Base-by-base conservation (phyloP, 2,329 filamentous ascomycete species). In the Colletotrichum australisinense region DNA sequence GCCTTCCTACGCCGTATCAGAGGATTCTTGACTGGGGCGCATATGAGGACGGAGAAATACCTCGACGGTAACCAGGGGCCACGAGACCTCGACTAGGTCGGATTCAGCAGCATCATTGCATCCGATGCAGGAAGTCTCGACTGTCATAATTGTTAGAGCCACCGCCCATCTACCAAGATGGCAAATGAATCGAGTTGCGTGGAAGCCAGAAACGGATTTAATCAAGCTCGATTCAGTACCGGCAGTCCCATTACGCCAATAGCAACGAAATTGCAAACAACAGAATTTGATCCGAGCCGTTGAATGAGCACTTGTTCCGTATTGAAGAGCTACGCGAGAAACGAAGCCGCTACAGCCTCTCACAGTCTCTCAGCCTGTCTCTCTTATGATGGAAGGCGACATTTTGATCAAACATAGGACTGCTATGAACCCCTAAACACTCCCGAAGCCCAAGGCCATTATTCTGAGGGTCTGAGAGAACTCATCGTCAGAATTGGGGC, bases 61-160 rank as follows among this genome's bases (percentile, higher is more conserved):
- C 42, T 16, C 30, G 24, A 9, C 38, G 16, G 22, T 32, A 24
- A 16, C 16, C 24, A 26, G 22, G 11, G 22, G 4, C 22, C 56
- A 42, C 24, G 28, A 35, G 22, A 42, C 49, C n/a, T 28, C n/a
- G n/a, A 22, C 46, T 63, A 19, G 42, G n/a, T 28, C 35, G 19
- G 46, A 38, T 8, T 19, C 28, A 55, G 11, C n/a, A 28, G 52
- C 35, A 53, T 53, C 38, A 59, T 60, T 22, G 59, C 55, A 28
- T 65, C 24, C 56, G 30, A 55, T 7, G 24, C 28, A 49, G 42
- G 16, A 52, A 42, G 1, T 22, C 7, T 16, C 6, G 26, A 30
- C 49, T 38, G 26, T 30, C n/a, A 19, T 42, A 49, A 62, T 71
- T 71, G 60, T 71, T 62, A 63, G 71, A 71, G 60, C 60, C 56